Evolutionary conservation across 176 grass and related monocot genomes (phyloP), one percentile per base, ranked within the genome.

Genomic region (Canna indica): DNA sequence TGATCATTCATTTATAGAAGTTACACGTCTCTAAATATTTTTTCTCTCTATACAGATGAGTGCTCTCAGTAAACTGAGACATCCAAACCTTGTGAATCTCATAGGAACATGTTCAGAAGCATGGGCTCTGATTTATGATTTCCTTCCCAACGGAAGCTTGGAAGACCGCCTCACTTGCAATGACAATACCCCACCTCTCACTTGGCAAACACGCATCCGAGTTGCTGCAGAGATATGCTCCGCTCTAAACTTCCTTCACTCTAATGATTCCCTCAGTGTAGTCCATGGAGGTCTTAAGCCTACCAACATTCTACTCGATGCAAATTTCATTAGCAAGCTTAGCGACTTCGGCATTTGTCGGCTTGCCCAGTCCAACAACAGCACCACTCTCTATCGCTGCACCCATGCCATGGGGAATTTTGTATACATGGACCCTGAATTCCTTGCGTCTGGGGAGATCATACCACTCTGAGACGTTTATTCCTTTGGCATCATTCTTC

Each of bases 261-360:
- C 84, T 1, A 91, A 76, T 60, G 78, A 83, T 38, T 65, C 72
- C 27, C 73, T 85, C 59, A 79, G 67, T 50, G 82, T 86, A 70
- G 78, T 86, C 41, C 88, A 91, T 54, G 83, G 88, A 71, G 88
- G 87, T 75, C 64, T 91, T 16, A 91, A 91, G 74, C 71, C 81
- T 57, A 80, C 83, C 56, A 91, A 91, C 83, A 91, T 91, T 69
- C 81, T 91, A 74, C 88, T 91, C 12, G 84, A 83, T 64, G 83
- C 77, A 68, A 71, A 84, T 56, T 87, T 83, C 68, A 24, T 84
- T 33, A 81, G 75, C 72, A 91, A 87, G 59, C 78, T 91, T 7
- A 82, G 84, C 18, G 88, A 85, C 69, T 91, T 91, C 27, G 64
- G 64, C 5, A 68, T 68, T 20, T 68, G n/a, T 13, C 22, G 64